Evolutionary conservation across 805 yeast genomes (phyloP), one percentile per base, ranked within the genome.

Genomic region (Torulaspora microellipsoides): DNA sequence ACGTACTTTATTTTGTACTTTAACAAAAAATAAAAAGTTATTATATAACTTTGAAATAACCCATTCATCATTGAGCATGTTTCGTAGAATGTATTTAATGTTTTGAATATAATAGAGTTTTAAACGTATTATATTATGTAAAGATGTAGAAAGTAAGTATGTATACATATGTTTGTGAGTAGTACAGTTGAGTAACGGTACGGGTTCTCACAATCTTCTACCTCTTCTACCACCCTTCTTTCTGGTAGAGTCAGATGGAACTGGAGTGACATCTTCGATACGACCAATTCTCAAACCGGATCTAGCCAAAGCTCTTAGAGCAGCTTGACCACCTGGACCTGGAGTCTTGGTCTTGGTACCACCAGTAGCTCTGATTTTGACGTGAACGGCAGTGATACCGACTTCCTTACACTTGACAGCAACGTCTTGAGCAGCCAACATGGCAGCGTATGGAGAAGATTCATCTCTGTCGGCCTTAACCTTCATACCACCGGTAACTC

Each of bases 161-260:
- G 25, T 20, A 7, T 20, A 20, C 25, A 20, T 20, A 20, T 20
- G 8, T 20, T 20, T 20, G 25, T 8, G 7, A 20, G 25, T 20
- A 20, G 25, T 20, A 7, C 25, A 20, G 8, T 20, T 20, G 25
- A 20, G 25, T 20, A 20, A 20, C 25, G 25, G 25, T 7, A 20
- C 25, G 25, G 25, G 2, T 20, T 8, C 28, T 77, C 76, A 87
- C 78, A 90, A 85, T 86, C 99, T 89, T 85, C 99, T 91, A 91
- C 99, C 99, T 84, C 99, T 90, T 83, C 99, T 93, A 87, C 99
- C 99, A 88, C 99, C 99, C 95, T 93, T 95, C 88, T 91, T 87
- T 85, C 99, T 93, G 76, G 99, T 95, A 68, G 98, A 90, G 78
- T 93, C 99, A 64, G 99, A 93, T 76, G 99, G 99, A 68, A 93